Conservation (phyloP, 108 stramenopile genomes). For the Pseudonitzschia delicatissima region DNA sequence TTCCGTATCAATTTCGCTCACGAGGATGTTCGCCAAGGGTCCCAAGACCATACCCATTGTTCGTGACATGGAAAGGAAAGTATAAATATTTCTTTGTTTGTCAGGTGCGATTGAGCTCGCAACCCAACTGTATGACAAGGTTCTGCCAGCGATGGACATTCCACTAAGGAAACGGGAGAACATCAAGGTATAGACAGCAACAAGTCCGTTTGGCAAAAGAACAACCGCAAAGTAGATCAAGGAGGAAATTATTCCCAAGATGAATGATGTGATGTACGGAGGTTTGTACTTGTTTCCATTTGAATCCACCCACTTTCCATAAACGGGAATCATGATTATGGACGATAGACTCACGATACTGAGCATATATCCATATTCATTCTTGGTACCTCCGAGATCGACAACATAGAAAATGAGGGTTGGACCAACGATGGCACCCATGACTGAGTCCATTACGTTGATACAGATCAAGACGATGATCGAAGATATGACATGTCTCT, state of each 20-base stretch:
- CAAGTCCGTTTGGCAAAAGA: conserved; percentile 27
- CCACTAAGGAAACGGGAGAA: conserved; percentile 60
- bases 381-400: conserved; percentile 56
- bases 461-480: neutral
- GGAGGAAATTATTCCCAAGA: conserved; percentile 47
- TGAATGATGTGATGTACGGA: conserved; percentile 49
- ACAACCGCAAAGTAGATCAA: conserved; percentile 54
- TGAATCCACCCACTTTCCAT: conserved; percentile 56
- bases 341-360: conserved; percentile 51
- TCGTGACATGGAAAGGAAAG: conserved; percentile 50
- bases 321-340: conserved; percentile 58
- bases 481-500: neutral
- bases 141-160: conserved; percentile 56
- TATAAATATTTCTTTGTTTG: conserved; percentile 45
- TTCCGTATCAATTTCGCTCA: conserved; percentile 38
- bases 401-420: conserved; percentile 71
- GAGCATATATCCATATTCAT: conserved; percentile 59
- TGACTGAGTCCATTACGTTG: conserved; percentile 3
- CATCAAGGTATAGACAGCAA: conserved; percentile 49
- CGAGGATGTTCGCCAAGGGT: conserved; percentile 54
- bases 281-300: conserved; percentile 42
- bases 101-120: conserved; percentile 47
- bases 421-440: conserved; percentile 41
- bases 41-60: conserved; percentile 69
- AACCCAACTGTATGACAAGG: conserved; percentile 69